Base-by-base conservation (phyloP, 768 basidiomycete genomes). In the Pulveroboletus sp. region DNA sequence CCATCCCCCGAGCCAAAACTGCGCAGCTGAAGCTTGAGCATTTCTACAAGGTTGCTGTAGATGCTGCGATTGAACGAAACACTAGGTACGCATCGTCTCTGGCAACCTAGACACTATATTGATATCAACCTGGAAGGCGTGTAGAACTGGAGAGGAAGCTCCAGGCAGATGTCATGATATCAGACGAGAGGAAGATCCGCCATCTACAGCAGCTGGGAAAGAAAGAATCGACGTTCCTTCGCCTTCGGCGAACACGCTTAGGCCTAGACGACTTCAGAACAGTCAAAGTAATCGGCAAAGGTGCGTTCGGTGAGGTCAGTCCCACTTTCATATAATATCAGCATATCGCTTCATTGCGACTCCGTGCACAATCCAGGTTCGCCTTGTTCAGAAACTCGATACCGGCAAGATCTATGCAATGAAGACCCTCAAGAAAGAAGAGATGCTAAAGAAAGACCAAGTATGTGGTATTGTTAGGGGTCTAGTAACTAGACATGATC, bases 401-500 rank as follows among this genome's bases (percentile, higher is more conserved):
- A 97, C 94, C 1, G 93, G 94, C 31, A 97, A 93, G 73, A 97
- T 98, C 47, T 99, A 97, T 67, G 97, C 97, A 16, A 97, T 99
- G 95, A 98, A 98, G 72, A 90, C 92, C 20, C 72, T 98, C 64
- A 85, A 87, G 71, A 99, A 99, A 74, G 88, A 88, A 41, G 97
- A 97, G 67, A 99, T 98, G 97, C 80, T 99, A 69, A 95, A 97
- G 72, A 97, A 97, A 68, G 97, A 99, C 64, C 95, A 99, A 77
- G 94, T 89, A 50, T 40, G 80, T 43, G 16, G 3, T 46, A 29
- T 45, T 36, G 42, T 19, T 23, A n/a, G n/a, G n/a, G n/a, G 12
- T 40, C 14, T 23, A 27, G 36, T 27, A 13, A 31, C n/a, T 21
- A 29, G 33, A 25, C 54, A 37, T 41, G 44, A 16, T 39, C 37